phyloP scores from a whole-genome alignment of 495 filamentous ascomycete genomes.

The Podospora australis region DNA sequence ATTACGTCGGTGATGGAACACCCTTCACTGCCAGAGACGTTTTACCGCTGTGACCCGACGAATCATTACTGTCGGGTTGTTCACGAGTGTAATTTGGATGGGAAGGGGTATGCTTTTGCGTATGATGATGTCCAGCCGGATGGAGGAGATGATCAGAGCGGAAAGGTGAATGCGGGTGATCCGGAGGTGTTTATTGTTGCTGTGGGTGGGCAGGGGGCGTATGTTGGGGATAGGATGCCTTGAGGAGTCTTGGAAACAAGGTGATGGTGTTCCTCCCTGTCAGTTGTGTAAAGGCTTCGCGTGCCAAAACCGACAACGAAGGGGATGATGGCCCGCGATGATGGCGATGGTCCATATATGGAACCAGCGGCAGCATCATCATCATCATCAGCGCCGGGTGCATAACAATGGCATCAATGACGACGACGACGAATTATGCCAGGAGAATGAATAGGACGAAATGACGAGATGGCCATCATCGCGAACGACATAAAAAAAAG shows the following conservation, averaged over 20 bases:
- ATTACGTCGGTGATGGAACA: constrained; percentile 44
- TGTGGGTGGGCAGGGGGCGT: constrained; percentile 49
- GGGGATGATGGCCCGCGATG: no score
- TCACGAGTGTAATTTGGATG: constrained; percentile 58
- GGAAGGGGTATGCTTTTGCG: constrained; percentile 69
- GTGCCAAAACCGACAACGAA: no score
- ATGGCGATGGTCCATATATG: no score
- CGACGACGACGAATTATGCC: no score
- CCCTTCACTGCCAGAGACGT: constrained; percentile 46
- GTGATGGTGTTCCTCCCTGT: no score
- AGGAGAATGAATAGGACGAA: no score
- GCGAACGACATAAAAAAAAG: no score
- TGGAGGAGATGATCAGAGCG: constrained; percentile 57
- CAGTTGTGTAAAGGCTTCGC: no score
- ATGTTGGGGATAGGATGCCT: constrained; percentile 21
- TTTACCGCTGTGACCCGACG: constrained; percentile 52
- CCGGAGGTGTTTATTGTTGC: constrained; percentile 58
- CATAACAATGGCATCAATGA: no score
- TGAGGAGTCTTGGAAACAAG: background rate
- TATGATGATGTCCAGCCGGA: constrained; percentile 70
- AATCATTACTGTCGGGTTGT: constrained; percentile 70
- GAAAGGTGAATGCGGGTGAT: constrained; percentile 55
- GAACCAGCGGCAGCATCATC: no score
- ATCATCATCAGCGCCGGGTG: no score
- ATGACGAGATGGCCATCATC: no score